Evolutionary conservation across 2,329 filamentous ascomycete genomes (phyloP).

Genomic region (Hymenoscyphus repandus): DNA sequence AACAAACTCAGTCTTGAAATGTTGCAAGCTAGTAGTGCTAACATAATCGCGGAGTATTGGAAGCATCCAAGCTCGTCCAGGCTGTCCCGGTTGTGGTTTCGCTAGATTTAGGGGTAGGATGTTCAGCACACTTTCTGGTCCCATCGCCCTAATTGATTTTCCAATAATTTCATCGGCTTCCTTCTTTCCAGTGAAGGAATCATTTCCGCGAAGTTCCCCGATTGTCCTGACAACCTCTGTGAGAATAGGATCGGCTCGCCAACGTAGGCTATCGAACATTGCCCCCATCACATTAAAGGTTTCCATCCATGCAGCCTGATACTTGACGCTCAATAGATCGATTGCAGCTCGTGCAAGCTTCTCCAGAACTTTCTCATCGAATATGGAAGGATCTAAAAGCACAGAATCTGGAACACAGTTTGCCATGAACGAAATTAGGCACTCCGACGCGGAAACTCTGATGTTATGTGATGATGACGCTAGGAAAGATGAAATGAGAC

Average conservation of each 20-base stretch:
- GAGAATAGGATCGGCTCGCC: constrained; percentile 77
- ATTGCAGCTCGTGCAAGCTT: constrained; percentile 71
- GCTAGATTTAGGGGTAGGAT: constrained; percentile 83
- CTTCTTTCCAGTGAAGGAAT: constrained; percentile 89
- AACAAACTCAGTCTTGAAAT: constrained; percentile 83
- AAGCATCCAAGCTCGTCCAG: constrained; percentile 89
- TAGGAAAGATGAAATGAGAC: constrained; percentile 73
- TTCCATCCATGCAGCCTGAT: constrained; percentile 90
- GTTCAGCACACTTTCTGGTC: constrained; percentile 74
- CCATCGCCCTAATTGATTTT: constrained; percentile 83
- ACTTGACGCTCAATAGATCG: constrained; percentile 79
- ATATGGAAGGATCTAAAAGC: constrained; percentile 82
- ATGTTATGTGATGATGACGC: constrained; percentile 89
- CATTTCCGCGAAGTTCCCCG: constrained; percentile 81
- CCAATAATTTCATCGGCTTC: constrained; percentile 88
- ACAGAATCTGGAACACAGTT: constrained; percentile 83
- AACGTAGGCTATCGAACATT: constrained; percentile 81
- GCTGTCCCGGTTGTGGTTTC: constrained; percentile 69
- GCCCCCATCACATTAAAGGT: constrained; percentile 84
- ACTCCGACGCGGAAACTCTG: constrained; percentile 88
- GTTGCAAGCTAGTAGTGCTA: constrained; percentile 78
- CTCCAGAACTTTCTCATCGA: constrained; percentile 84
- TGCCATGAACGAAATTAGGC: constrained; percentile 84
- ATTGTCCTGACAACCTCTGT: constrained; percentile 70
- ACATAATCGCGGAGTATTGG: constrained; percentile 86